phyloP scores from a whole-genome alignment of 345 rosid genomes.

The Litchi chinensis region DNA sequence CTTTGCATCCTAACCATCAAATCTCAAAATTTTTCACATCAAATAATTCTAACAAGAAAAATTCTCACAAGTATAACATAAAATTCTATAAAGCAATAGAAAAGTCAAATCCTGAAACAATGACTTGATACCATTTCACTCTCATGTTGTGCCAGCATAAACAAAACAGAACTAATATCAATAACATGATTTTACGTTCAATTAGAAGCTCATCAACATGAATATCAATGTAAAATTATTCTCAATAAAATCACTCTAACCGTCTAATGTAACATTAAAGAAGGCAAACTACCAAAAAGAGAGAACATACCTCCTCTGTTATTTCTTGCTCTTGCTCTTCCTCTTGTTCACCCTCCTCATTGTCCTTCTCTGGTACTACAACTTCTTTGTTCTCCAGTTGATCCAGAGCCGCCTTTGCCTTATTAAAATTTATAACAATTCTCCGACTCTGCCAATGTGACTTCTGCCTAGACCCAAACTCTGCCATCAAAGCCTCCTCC shows the following conservation, averaged over 20 bases:
- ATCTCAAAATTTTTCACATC: background rate
- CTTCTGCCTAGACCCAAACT: slow-evolving; percentile 83
- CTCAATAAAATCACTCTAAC: background rate
- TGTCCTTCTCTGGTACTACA: slow-evolving; percentile 51
- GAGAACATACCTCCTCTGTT: slow-evolving; percentile 64
- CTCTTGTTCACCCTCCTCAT: slow-evolving; percentile 48
- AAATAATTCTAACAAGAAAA: background rate
- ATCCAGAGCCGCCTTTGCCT: slow-evolving; percentile 87
- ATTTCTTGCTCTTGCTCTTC: slow-evolving; percentile 75
- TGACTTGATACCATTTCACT: background rate
- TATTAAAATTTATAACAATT: slow-evolving; percentile 63
- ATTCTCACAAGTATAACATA: background rate
- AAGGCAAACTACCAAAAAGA: slow-evolving; percentile 3
- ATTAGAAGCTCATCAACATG: background rate
- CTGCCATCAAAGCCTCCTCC: slow-evolving; percentile 68
- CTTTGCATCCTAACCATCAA: background rate
- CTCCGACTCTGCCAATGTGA: slow-evolving; percentile 76
- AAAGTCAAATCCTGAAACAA: background rate
- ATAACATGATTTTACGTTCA: background rate
- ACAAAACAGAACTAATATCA: background rate
- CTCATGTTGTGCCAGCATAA: background rate
- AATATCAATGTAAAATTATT: slow-evolving; percentile 8
- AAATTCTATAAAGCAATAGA: background rate
- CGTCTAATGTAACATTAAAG: background rate
- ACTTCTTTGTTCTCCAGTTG: slow-evolving; percentile 82